Evolutionary conservation across 2,329 filamentous ascomycete genomes (phyloP).

Genomic region (Thielaviopsis musarum): DNA sequence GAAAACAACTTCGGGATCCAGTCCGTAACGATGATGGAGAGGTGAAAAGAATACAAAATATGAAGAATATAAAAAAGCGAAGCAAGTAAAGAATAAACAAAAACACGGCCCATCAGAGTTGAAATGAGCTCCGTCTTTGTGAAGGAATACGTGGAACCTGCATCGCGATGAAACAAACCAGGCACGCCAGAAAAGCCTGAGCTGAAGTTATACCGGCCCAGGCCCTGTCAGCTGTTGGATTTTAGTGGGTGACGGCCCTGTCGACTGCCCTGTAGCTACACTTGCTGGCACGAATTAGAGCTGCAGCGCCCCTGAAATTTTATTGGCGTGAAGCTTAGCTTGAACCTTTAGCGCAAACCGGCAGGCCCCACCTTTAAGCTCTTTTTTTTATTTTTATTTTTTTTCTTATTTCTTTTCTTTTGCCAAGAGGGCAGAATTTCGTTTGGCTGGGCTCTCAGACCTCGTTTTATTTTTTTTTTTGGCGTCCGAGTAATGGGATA

Average conservation of each 20-base stretch:
- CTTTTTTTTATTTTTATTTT: too few relatives aligned
- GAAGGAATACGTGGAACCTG: constrained; percentile 6
- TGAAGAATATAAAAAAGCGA: background rate
- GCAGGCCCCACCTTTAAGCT: background rate
- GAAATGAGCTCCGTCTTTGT: background rate
- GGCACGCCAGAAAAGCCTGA: background rate
- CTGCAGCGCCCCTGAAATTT: background rate
- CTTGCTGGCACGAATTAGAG: background rate
- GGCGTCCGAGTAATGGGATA: background rate
- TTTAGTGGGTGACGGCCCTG: too few relatives aligned
- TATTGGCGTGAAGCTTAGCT: background rate
- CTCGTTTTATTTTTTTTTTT: background rate
- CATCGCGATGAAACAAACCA: constrained; percentile 3
- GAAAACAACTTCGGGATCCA: background rate
- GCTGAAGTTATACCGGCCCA: too few relatives aligned
- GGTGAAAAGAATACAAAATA: background rate
- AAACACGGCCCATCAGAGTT: background rate
- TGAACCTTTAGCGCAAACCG: too few relatives aligned
- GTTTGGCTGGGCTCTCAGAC: background rate
- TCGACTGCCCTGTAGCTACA: background rate
- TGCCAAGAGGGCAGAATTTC: background rate
- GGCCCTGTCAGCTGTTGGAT: too few relatives aligned
- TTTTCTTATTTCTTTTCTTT: background rate
- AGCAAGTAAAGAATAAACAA: background rate
- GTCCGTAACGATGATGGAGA: background rate